Evolutionary conservation across 495 filamentous ascomycete genomes (phyloP), one percentile per base, ranked within the genome.

Genomic region (Trichoderma virens): DNA sequence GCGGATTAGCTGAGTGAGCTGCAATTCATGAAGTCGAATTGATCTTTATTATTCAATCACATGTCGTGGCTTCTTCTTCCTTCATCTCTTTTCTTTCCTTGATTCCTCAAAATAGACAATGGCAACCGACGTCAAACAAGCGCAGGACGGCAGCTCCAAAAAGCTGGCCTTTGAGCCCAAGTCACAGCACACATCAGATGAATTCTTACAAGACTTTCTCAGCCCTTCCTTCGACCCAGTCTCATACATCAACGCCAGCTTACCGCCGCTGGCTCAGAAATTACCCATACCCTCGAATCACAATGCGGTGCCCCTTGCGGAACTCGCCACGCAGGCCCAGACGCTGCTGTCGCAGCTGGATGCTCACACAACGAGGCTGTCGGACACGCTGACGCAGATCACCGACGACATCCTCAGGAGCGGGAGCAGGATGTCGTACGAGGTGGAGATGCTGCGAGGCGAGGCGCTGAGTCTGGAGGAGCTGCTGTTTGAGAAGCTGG

Each of bases 361-460:
- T 68, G 89, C 93, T 13, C 92, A 96, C 72, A 94, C 90, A 16
- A 86, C 90, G 18, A 83, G 91, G 25, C 80, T 96, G 16, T 91
- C 93, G n/a, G 87, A 79, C 47, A 89, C 83, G 35, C 82, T 98
- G 28, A 96, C 91, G 34, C 87, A 89, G 64, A 80, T 98, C 64
- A 97, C 93, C 16, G 93, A 98, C 71, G 94, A 98, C 67, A 97
- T 98, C 65, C 79, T 98, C 23, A 85, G 94, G 59, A 88, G 90
- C 67, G 89, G 91, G 27, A 86, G 89, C 65, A 84, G 95, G 11
- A 79, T 98, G 25, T 90, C 92, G 30, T 98, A 98, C 74, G 91
- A 97, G 70, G 93, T 98, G 9, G 94, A 98, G 71, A 83, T 98
- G 8, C 75, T 98, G 9, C 86, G 92, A 7, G 93, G 93, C 62